Conservation (phyloP, 2,329 filamentous ascomycete genomes). For the Lasiodiplodia hormozganensis region DNA sequence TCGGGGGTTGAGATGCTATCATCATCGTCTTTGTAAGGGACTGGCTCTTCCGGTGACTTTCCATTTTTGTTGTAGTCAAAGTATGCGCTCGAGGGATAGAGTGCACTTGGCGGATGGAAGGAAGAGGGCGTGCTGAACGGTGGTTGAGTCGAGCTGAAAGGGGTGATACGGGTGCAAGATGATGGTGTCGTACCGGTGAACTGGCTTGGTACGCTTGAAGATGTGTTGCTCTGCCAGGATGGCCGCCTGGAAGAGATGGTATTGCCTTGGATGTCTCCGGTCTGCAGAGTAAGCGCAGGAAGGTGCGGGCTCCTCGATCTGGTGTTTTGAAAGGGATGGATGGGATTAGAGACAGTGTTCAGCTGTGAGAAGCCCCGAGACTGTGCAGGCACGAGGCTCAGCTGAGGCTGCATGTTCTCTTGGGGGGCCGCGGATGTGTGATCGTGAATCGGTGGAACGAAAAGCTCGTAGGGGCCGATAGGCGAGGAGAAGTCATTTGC, state of each 20-base stretch:
- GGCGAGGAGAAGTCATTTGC: not conserved
- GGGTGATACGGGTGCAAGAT: not conserved
- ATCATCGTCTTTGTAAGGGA: too few relatives aligned
- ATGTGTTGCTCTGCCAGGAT: not conserved
- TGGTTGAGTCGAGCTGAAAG: not conserved
- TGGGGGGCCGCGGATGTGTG: not conserved
- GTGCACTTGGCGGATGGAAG: not conserved
- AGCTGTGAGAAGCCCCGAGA: too few relatives aligned
- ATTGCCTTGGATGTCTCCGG: not conserved
- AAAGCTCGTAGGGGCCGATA: not conserved
- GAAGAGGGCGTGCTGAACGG: not conserved
- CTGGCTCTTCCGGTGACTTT: too few relatives aligned
- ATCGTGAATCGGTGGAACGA: not conserved
- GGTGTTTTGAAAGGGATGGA: not conserved
- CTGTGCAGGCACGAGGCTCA: not conserved
- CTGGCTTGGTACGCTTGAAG: not conserved
- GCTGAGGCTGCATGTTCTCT: not conserved
- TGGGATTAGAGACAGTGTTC: not conserved
- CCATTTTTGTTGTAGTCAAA: not conserved
- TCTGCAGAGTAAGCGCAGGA: not conserved
- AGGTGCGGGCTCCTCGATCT: not conserved
- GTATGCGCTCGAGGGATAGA: not conserved
- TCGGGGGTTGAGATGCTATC: too few relatives aligned
- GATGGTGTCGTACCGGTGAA: not conserved
- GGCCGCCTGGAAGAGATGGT: not conserved